Percentiles rank a stretch among this genome's conserved stretches.
Evolutionary conservation across 345 rosid genomes (phyloP).

Genomic region (Raphanus sativus): DNA sequence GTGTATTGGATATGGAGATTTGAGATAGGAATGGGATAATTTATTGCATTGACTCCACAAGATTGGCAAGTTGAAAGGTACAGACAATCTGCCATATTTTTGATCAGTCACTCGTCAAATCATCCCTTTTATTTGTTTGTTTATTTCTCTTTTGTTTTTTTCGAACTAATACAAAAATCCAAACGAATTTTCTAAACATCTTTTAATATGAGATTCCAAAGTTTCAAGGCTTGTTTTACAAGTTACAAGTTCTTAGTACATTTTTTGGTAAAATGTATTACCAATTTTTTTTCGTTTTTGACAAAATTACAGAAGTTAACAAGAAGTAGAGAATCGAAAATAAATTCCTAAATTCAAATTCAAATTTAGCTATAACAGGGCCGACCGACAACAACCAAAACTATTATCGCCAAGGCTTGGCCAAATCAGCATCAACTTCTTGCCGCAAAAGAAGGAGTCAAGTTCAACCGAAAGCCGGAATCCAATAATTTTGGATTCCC

Average conservation of each 20-base stretch:
- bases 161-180: background rate
- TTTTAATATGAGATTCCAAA: background rate
- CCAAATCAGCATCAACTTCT: background rate
- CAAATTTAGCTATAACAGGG: background rate
- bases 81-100: conserved; percentile 38
- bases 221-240: no score
- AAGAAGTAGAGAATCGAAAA: background rate
- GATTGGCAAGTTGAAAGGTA: conserved; percentile 27
- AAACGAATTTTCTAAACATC: background rate
- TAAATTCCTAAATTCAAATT: no score
- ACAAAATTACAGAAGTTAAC: background rate
- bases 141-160: background rate
- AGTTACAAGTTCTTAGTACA: no score
- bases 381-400: background rate
- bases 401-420: background rate
- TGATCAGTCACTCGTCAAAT: conserved; percentile 45
- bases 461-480: no score
- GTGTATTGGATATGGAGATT: background rate
- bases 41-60: conserved; percentile 30
- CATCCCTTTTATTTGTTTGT: conserved; percentile 11
- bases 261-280: no score
- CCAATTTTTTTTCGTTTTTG: background rate
- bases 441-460: background rate
- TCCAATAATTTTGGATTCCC: no score
- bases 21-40: background rate